Evolutionary conservation across 345 rosid species (phyloP), one percentile per base, ranked within the genome.

Genomic region (Citrus cavaleriei): DNA sequence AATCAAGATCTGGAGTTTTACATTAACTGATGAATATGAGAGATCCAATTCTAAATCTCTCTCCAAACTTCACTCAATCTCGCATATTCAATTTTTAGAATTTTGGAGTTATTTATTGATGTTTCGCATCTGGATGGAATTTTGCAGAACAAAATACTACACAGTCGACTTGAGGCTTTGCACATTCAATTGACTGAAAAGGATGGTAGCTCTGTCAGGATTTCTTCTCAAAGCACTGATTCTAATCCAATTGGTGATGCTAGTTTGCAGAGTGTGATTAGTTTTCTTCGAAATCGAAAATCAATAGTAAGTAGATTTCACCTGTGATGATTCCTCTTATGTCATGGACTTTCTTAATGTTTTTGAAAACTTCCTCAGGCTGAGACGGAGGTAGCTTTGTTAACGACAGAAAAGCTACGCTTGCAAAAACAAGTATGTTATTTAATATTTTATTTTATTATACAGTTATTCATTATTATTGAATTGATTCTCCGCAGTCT

Each of bases 381-480:
- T 27, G 97, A 96, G 85, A 96, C 97, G 30, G 98, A 96, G 87
- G 92, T 91, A 78, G 92, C 98, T 54, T 87, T 96, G 87, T 72
- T 96, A 81, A 96, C 87, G 78, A 98, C 94, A 82, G 99, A 96
- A 84, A 96, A 92, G 84, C 82, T 89, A 77, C 92, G 98, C 42
- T 76, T 96, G 89, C 97, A 94, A 81, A 89, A 95, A 42, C 97
- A 94, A 81, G 99, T 94, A 85, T 51, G 91, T 87, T 62, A 38
- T 70, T 77, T 21, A 21, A 32, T 59, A 54, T 54, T 32, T 72
- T 38, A 14, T 24, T n/a, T 7, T 73, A 51, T 72, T 63, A 60
- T 59, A 40, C 30, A 4, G 32, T 38, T 9, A 28, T 57, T 54
- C 40, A 16, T 71, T 19, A 22, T 71, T 71, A 51, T 71, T 51